Evolutionary conservation across 768 basidiomycete genomes (phyloP).

Genomic region (Macrolepiota albuminosa): DNA sequence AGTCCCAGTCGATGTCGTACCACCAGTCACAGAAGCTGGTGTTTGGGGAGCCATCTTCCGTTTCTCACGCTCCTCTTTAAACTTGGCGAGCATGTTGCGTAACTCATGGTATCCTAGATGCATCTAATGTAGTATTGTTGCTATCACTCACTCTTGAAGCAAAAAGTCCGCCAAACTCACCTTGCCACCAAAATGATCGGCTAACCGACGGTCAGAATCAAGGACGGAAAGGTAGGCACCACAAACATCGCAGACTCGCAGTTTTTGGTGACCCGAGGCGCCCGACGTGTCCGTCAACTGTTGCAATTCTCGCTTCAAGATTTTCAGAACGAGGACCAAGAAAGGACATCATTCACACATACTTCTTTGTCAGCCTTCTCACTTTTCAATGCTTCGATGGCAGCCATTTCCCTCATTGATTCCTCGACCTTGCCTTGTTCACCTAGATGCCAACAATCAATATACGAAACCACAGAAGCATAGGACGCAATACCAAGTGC

Average conservation of each 20-base stretch:
- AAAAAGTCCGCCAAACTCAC: conserved; percentile 40
- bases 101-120: conserved; percentile 98
- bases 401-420: conserved; percentile 95
- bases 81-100: conserved; percentile 87
- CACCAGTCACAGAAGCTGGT: conserved; percentile 29
- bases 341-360: conserved; percentile 14
- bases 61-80: conserved; percentile 88
- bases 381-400: conserved; percentile 94
- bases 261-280: conserved; percentile 98
- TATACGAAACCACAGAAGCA: conserved; percentile 19
- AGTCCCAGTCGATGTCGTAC: conserved; percentile 35
- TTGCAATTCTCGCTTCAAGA: conserved; percentile 79
- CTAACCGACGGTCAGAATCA: conserved; percentile 96
- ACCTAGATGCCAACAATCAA: conserved; percentile 41
- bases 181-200: conserved; percentile 99
- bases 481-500: conserved; percentile 52
- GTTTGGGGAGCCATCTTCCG: conserved; percentile 53
- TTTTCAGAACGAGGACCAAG: conserved; percentile 9
- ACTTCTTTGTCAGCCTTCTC: conserved; percentile 97
- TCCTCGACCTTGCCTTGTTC: conserved; percentile 99
- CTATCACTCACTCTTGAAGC: conserved; percentile 14
- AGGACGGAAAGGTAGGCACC: conserved; percentile 98
- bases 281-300: conserved; percentile 97
- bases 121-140: conserved; percentile 60
- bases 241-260: conserved; percentile 99